Percentiles rank a stretch among this genome's conserved stretches.
These are phyloP conservation scores for Aspergillus aculeatus DNA, from an alignment of 2,329 filamentous ascomycete genomes.

Conservation along the genomic window DNA sequence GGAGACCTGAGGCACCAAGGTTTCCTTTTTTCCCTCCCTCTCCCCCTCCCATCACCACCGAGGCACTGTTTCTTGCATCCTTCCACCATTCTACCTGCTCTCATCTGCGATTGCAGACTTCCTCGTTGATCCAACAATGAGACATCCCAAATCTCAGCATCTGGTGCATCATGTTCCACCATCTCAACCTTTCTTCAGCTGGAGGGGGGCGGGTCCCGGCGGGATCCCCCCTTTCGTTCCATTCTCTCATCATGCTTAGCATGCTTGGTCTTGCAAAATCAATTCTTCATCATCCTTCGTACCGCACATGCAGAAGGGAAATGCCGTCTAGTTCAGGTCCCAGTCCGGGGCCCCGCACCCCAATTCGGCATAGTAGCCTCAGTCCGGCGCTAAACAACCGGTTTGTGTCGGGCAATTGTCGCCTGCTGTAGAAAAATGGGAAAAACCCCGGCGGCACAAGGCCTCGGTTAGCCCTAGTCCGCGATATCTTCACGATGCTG, in stretches of 20 bases:
- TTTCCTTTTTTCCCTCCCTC: no score
- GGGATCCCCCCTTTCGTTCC: not conserved
- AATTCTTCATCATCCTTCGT: not conserved
- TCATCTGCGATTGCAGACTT: no score
- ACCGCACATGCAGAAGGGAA: no score
- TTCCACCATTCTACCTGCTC: no score
- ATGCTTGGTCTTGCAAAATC: not conserved
- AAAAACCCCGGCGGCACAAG: conserved; percentile 21
- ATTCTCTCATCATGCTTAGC: not conserved
- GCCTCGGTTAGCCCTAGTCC: not conserved
- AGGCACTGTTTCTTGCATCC: no score
- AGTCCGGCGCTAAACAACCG: not conserved
- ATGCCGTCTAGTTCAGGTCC: not conserved
- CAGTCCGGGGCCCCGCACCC: not conserved
- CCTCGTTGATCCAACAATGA: no score
- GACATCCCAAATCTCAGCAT: no score
- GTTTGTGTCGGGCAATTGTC: not conserved
- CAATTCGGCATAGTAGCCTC: not conserved
- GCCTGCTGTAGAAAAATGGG: conserved; percentile 1
- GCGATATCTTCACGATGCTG: not conserved
- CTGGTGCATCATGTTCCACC: no score
- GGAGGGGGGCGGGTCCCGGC: not conserved
- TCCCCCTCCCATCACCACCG: no score
- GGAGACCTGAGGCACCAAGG: no score
- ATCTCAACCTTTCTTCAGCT: no score